A percentile compares a stretch with the other conserved stretches of the same genome.
Evolutionary conservation across 257 asterid species (phyloP).

Genomic region (Solanum chilense): DNA sequence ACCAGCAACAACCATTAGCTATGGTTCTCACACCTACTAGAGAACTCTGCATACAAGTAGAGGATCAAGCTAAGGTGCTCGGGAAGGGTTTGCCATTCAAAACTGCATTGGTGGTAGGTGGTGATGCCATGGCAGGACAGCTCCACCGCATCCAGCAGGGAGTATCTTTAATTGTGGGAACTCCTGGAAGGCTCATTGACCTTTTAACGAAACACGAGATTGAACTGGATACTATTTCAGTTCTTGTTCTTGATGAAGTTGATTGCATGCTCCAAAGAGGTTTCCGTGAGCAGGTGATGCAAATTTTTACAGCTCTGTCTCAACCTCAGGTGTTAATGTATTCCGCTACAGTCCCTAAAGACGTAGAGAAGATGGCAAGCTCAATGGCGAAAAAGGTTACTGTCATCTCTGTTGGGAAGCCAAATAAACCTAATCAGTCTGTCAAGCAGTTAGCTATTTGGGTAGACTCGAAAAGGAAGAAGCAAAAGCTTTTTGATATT

Average conservation of each 20-base stretch:
- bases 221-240: slow-evolving; percentile 48
- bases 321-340: slow-evolving; percentile 88
- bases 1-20: slow-evolving; percentile 53
- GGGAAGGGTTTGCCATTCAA: slow-evolving; percentile 88
- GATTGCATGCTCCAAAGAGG: slow-evolving; percentile 85
- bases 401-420: slow-evolving; percentile 59
- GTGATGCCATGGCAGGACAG: slow-evolving; percentile 87
- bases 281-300: slow-evolving; percentile 83
- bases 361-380: slow-evolving; percentile 58
- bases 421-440: slow-evolving; percentile 54
- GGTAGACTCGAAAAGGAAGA: slow-evolving; percentile 85
- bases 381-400: slow-evolving; percentile 50
- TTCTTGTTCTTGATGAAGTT: slow-evolving; percentile 84
- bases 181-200: slow-evolving; percentile 91
- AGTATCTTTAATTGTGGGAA: slow-evolving; percentile 78
- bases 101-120: slow-evolving; percentile 91
- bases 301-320: slow-evolving; percentile 59
- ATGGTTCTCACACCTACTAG: slow-evolving; percentile 84
- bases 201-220: slow-evolving; percentile 70
- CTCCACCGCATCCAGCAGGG: slow-evolving; percentile 73
- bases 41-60: slow-evolving; percentile 89
- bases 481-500: slow-evolving; percentile 85
- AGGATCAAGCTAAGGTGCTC: slow-evolving; percentile 82
- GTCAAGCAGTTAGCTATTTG: slow-evolving; percentile 82
- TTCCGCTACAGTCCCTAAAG: slow-evolving; percentile 79